A percentile compares a stretch with the other conserved stretches of the same genome.
Conservation (phyloP, 176 grass and related monocot species). For the Pontederia crassipes region DNA sequence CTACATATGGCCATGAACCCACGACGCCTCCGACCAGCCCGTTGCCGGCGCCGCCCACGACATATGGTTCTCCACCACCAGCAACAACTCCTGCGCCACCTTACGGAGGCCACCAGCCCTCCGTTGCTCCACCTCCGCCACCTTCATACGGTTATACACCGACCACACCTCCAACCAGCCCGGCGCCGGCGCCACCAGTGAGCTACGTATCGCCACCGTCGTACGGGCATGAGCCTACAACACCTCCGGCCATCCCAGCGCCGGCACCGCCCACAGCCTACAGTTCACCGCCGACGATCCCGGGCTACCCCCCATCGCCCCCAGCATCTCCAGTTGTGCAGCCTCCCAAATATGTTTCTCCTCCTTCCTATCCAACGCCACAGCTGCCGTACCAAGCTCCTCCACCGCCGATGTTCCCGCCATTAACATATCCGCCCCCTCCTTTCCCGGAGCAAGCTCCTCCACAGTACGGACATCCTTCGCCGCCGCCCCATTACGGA, state of each 20-base stretch:
- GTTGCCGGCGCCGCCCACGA: constrained; percentile 6
- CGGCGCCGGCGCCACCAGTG: background rate
- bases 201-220: background rate
- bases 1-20: background rate
- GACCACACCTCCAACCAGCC: background rate
- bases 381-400: background rate
- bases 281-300: background rate
- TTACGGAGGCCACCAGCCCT: constrained; percentile 11
- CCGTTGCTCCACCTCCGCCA: constrained; percentile 1
- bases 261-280: background rate
- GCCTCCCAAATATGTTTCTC: background rate
- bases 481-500: background rate
- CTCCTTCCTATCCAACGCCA: background rate
- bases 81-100: constrained; percentile 13
- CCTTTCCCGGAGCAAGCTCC: background rate
- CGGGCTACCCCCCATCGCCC: background rate
- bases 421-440: constrained; percentile 10
- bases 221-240: background rate
- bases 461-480: constrained; percentile 15
- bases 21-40: background rate
- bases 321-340: background rate
- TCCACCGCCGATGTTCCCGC: background rate
- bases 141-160: background rate
- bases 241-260: background rate
- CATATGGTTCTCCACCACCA: constrained; percentile 13